Evolutionary conservation across 164 flowering plant genomes (phyloP).

Genomic region (Piper longum): DNA sequence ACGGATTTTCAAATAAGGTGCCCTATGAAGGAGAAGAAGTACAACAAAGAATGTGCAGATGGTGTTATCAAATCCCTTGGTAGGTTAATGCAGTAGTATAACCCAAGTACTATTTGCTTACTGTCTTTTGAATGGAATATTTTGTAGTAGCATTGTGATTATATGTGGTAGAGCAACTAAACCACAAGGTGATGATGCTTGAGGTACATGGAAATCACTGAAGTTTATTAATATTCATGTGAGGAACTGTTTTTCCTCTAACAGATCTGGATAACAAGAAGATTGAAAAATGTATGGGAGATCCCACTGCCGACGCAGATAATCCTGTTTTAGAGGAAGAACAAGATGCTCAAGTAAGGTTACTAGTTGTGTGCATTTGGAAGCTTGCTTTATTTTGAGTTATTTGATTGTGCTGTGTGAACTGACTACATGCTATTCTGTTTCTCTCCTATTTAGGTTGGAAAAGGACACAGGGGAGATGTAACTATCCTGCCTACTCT

Average conservation of each 20-base stretch:
- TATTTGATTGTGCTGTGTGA: background rate
- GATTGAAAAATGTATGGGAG: conserved; percentile 92
- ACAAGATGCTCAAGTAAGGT: conserved; percentile 87
- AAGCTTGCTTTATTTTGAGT: background rate
- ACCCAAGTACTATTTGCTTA: too few relatives aligned
- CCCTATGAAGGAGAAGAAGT: conserved; percentile 86
- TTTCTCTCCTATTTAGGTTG: conserved; percentile 42
- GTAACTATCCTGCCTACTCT: conserved; percentile 96
- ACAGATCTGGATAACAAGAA: conserved; percentile 66
- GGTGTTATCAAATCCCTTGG: conserved; percentile 71
- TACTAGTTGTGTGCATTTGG: background rate
- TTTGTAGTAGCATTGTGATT: too few relatives aligned
- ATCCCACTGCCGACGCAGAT: conserved; percentile 69
- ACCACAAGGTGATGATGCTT: too few relatives aligned
- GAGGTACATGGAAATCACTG: too few relatives aligned
- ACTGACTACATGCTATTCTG: background rate
- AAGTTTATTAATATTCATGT: too few relatives aligned
- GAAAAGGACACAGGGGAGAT: conserved; percentile 94
- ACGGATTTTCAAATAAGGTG: conserved; percentile 88
- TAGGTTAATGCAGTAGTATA: conserved; percentile 15
- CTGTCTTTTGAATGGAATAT: too few relatives aligned
- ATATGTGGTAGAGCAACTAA: too few relatives aligned
- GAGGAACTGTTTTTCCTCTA: background rate
- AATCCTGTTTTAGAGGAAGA: conserved; percentile 86
- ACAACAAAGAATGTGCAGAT: conserved; percentile 77